A percentile compares a stretch with the other conserved stretches of the same genome.
phyloP scores from a whole-genome alignment of 495 filamentous ascomycete genomes.

The Penicillium pulvis region DNA sequence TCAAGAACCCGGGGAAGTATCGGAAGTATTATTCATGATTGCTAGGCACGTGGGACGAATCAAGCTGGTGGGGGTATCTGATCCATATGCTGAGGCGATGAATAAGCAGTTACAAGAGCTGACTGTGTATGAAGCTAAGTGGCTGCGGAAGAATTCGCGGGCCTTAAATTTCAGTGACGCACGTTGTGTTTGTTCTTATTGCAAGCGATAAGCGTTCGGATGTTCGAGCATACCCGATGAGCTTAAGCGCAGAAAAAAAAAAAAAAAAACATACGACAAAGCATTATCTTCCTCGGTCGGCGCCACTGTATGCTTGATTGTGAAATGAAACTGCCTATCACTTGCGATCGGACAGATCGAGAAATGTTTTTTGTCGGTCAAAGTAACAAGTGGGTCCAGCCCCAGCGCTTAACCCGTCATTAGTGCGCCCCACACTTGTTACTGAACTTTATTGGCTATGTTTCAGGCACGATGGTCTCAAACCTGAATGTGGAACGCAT shows the following conservation, averaged over 20 bases:
- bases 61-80: background rate
- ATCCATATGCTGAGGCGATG: constrained; percentile 2
- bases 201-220: background rate
- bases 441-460: background rate
- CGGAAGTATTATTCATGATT: background rate
- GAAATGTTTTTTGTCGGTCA: background rate
- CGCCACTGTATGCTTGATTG: too few relatives aligned
- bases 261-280: too few relatives aligned
- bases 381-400: background rate
- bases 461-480: background rate
- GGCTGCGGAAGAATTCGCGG: background rate
- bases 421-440: background rate
- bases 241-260: too few relatives aligned
- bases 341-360: too few relatives aligned
- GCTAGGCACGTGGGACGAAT: background rate
- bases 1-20: background rate
- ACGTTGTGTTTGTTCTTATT: background rate
- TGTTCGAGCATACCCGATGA: too few relatives aligned
- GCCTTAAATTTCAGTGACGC: background rate
- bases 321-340: too few relatives aligned
- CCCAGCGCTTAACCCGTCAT: background rate
- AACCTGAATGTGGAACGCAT: background rate
- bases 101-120: background rate
- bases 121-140: background rate
- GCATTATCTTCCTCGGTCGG: too few relatives aligned